Evolutionary conservation across 1,284 basidiomycete species (phyloP).

Genomic region (Cerrena zonata): DNA sequence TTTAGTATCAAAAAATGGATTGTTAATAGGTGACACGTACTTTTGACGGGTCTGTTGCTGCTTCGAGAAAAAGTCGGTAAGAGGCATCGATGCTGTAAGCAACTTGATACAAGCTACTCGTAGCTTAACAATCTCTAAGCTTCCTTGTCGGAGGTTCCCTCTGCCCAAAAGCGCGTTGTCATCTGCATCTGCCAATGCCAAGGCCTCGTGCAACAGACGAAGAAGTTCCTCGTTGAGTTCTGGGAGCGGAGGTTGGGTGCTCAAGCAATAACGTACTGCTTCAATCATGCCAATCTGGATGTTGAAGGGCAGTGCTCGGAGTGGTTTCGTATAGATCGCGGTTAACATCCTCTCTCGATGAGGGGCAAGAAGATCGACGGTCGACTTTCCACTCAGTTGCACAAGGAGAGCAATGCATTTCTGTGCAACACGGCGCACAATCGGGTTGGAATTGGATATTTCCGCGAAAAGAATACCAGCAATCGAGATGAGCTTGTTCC

Average conservation of each 20-base stretch:
- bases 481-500: slow-evolving; percentile 56
- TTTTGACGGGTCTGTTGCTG: slow-evolving; percentile 80
- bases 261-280: slow-evolving; percentile 89
- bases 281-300: slow-evolving; percentile 99
- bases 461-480: slow-evolving; percentile 87
- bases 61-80: slow-evolving; percentile 86
- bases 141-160: slow-evolving; percentile 71
- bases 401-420: slow-evolving; percentile 79
- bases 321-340: slow-evolving; percentile 91
- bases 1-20: neutral
- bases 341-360: slow-evolving; percentile 85
- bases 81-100: slow-evolving; percentile 89
- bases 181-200: slow-evolving; percentile 94
- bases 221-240: slow-evolving; percentile 90
- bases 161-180: slow-evolving; percentile 79
- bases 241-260: slow-evolving; percentile 77
- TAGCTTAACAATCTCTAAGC: slow-evolving; percentile 81
- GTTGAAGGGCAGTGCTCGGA: slow-evolving; percentile 91
- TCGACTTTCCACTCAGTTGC: slow-evolving; percentile 65
- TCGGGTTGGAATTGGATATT: slow-evolving; percentile 80
- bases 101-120: slow-evolving; percentile 94
- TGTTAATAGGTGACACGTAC: slow-evolving; percentile 38
- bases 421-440: slow-evolving; percentile 83
- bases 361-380: slow-evolving; percentile 76
- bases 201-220: slow-evolving; percentile 87